Percentiles rank a stretch among this genome's conserved stretches.
Conservation (phyloP, 2,329 filamentous ascomycete genomes). For the Calonectria pteridis region DNA sequence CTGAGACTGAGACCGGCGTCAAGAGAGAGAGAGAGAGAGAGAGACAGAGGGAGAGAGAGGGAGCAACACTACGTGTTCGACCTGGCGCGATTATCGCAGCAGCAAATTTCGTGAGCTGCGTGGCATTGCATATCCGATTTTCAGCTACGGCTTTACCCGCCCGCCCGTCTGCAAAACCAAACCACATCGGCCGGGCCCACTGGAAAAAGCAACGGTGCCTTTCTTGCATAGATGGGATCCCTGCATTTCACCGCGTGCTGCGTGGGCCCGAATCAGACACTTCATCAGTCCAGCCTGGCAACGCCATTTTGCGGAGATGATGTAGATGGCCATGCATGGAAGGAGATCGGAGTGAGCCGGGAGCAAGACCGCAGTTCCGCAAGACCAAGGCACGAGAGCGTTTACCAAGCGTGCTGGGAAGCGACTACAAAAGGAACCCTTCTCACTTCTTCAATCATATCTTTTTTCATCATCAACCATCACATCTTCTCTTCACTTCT, state of each 20-base stretch:
- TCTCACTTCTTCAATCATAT: background rate
- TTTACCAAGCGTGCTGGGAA: background rate
- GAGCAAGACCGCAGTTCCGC: background rate
- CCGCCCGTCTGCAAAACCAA: too few species aligned
- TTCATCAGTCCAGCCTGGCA: conserved; percentile 5
- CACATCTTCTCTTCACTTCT: background rate
- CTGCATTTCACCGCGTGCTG: background rate
- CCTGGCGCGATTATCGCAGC: conserved; percentile 3
- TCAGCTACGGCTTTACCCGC: conserved; percentile 11
- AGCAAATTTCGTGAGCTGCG: background rate
- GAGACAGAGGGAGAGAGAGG: too few species aligned
- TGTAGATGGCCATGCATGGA: background rate
- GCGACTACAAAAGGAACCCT: background rate
- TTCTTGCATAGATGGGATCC: conserved; percentile 8
- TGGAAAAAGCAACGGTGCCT: background rate
- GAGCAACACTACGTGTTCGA: background rate
- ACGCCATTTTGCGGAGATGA: conserved; percentile 7
- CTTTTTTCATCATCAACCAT: background rate
- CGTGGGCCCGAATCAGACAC: conserved; percentile 1
- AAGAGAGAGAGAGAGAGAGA: too few species aligned
- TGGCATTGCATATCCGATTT: conserved; percentile 3
- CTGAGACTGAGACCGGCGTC: background rate
- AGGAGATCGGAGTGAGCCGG: background rate
- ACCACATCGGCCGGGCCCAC: background rate
- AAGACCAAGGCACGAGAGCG: background rate